phyloP scores from a whole-genome alignment of 2,329 filamentous ascomycete species.

The Colletotrichum karsti region DNA sequence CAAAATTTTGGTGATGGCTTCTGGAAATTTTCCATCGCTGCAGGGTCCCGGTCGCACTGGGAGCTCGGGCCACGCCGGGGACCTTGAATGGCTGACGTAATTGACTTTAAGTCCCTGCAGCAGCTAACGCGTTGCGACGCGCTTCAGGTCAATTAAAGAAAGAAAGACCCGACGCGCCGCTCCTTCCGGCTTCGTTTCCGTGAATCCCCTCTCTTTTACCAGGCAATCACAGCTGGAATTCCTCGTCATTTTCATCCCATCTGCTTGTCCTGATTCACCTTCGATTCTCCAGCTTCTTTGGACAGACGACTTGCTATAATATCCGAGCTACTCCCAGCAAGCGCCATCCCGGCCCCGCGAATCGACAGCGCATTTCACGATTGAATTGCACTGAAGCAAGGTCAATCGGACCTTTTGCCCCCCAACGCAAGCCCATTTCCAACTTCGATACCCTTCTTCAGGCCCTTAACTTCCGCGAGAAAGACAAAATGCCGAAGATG shows the following conservation, averaged over 20 bases:
- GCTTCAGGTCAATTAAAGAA: conserved; percentile 24
- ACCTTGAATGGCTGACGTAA: conserved; percentile 16
- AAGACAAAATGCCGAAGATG: conserved; percentile 55
- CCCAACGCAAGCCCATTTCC: no score
- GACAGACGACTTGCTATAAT: no score
- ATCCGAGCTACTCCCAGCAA: no score
- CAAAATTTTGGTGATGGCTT: background rate
- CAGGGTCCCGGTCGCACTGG: background rate
- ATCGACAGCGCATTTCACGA: no score
- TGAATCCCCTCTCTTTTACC: background rate
- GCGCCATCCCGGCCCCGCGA: no score
- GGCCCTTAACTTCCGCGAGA: conserved; percentile 17
- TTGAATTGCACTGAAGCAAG: no score
- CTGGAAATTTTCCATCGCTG: conserved; percentile 10
- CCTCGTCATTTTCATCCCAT: background rate
- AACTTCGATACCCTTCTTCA: background rate
- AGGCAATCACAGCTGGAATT: background rate
- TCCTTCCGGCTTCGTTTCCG: background rate
- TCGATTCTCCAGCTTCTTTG: no score
- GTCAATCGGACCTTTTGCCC: no score
- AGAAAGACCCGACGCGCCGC: background rate
- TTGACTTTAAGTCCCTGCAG: conserved; percentile 3
- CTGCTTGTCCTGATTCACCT: background rate
- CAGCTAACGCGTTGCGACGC: conserved; percentile 30
- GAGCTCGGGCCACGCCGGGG: conserved; percentile 17